Evolutionary conservation across 1,284 basidiomycete species (phyloP).

Genomic region (Ustilago shanxiensis): DNA sequence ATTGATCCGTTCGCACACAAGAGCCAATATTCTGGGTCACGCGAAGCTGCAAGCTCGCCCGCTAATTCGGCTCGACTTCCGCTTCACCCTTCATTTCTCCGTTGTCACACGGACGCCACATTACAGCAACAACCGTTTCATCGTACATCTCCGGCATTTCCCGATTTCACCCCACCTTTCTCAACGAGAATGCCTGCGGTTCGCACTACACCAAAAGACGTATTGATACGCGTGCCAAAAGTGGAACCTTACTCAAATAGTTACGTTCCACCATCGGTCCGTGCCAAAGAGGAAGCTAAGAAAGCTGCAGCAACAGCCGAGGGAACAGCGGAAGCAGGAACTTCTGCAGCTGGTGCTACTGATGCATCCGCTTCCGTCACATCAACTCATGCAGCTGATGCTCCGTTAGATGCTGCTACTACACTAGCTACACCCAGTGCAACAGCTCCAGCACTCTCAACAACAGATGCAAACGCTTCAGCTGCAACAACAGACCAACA

Average conservation of each 20-base stretch:
- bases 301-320: conserved; percentile 14
- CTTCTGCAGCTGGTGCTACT: conserved; percentile 3
- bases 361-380: not conserved
- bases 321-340: not conserved
- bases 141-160: conserved; percentile 1
- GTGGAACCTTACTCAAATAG: conserved; percentile 51
- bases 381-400: not conserved
- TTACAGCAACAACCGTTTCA: not conserved
- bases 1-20: not conserved
- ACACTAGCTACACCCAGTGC: not conserved
- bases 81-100: not conserved
- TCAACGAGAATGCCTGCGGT: conserved; percentile 36
- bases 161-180: no score
- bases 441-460: not conserved
- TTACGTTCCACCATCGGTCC: conserved; percentile 39
- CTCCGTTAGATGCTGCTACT: not conserved
- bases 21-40: not conserved
- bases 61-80: not conserved
- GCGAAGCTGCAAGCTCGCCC: not conserved
- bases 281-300: conserved; percentile 38
- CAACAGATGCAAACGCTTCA: not conserved
- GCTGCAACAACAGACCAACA: not conserved
- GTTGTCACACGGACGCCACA: not conserved
- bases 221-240: conserved; percentile 54
- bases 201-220: conserved; percentile 44